phyloP scores from a whole-genome alignment of 2,329 filamentous ascomycete species.

The Alternaria sp. region DNA sequence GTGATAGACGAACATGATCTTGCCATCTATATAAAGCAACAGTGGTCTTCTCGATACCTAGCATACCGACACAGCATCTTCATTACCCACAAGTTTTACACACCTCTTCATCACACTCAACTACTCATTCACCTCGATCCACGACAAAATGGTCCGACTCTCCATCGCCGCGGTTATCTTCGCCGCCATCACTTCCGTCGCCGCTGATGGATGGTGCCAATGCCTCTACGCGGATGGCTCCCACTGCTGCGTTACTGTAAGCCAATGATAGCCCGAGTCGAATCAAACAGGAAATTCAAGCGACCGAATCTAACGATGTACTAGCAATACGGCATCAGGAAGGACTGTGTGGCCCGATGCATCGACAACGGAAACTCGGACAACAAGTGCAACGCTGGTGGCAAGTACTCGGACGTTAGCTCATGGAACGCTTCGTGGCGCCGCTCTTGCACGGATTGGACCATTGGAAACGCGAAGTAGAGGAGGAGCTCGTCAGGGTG shows the following conservation, averaged over 20 bases:
- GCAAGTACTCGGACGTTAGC: slow-evolving; percentile 8
- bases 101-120: neutral
- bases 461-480: neutral
- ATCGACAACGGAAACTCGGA: slow-evolving; percentile 2
- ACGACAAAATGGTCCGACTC: slow-evolving; percentile 5
- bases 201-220: slow-evolving; percentile 6
- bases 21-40: neutral
- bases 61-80: neutral
- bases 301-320: neutral
- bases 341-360: neutral
- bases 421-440: neutral
- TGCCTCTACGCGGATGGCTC: slow-evolving; percentile 7
- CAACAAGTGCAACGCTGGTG: slow-evolving; percentile 4
- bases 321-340: neutral
- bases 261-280: neutral
- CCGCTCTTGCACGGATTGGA: neutral
- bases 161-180: slow-evolving; percentile 1
- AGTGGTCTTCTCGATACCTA: neutral
- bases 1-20: slow-evolving; percentile 1
- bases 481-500: neutral
- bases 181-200: slow-evolving; percentile 1
- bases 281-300: neutral
- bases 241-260: slow-evolving; percentile 11
- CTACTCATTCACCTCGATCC: neutral
- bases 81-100: neutral